phyloP scores from a whole-genome alignment of 352 stramenopile species.

The Phytophthora colocasiae region DNA sequence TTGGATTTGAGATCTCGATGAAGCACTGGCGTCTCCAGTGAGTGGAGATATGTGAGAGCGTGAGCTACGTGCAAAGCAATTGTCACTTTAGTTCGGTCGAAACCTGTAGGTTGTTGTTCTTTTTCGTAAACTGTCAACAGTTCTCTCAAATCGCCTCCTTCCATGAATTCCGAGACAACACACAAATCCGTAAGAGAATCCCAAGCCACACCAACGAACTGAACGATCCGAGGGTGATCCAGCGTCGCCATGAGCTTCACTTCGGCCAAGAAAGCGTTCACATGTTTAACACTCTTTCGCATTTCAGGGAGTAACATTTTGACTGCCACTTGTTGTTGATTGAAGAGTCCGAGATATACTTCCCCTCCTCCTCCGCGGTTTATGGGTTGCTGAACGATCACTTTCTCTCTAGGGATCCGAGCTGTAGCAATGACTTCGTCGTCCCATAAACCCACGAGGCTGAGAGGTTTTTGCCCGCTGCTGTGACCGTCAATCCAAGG shows the following conservation, averaged over 20 bases:
- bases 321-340: constrained; percentile 33
- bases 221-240: constrained; percentile 47
- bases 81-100: constrained; percentile 45
- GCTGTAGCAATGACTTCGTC: constrained; percentile 37
- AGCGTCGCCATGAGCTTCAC: constrained; percentile 44
- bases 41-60: constrained; percentile 36
- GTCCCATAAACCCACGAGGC: constrained; percentile 32
- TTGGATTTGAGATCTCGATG: constrained; percentile 24
- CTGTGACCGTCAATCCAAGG: not conserved
- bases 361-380: constrained; percentile 36
- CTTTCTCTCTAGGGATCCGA: constrained; percentile 38
- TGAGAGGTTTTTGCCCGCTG: constrained; percentile 7
- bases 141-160: constrained; percentile 45
- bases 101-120: constrained; percentile 20
- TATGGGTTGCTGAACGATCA: constrained; percentile 31
- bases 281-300: constrained; percentile 17
- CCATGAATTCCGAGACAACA: constrained; percentile 51
- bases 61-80: constrained; percentile 48
- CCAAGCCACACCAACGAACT: constrained; percentile 58
- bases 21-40: constrained; percentile 9
- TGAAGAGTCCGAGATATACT: constrained; percentile 37
- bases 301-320: constrained; percentile 35
- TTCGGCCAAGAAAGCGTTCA: constrained; percentile 33
- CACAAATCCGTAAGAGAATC: constrained; percentile 33
- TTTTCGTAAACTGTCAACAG: constrained; percentile 28